Percentiles rank a stretch among this genome's conserved stretches.
Conservation (phyloP, 768 basidiomycete species). For the Podaxis rugospora region DNA sequence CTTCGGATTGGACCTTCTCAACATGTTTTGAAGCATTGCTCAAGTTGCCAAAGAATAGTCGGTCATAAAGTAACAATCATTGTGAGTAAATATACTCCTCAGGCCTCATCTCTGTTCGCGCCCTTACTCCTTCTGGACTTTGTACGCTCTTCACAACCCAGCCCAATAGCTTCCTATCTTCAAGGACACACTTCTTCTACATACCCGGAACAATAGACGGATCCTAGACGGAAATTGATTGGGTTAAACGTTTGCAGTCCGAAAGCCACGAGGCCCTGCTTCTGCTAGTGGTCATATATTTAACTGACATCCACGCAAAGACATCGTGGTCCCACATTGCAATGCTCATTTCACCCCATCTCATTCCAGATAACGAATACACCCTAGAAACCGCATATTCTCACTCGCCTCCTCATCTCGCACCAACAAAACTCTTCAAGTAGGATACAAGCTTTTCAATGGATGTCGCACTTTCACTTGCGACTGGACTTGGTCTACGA, state of each 20-base stretch:
- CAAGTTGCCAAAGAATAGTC: background rate
- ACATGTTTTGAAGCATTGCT: background rate
- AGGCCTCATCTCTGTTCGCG: background rate
- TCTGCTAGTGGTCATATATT: background rate
- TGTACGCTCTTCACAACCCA: background rate
- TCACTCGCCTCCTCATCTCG: background rate
- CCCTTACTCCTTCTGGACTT: background rate
- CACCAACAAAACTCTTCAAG: background rate
- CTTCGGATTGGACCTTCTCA: background rate
- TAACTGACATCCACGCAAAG: constrained; percentile 1
- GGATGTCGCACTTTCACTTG: constrained; percentile 37
- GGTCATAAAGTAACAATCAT: background rate
- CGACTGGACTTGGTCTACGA: constrained; percentile 39
- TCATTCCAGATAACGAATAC: constrained; percentile 6
- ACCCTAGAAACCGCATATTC: background rate
- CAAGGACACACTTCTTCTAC: background rate
- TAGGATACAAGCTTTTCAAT: constrained; percentile 19
- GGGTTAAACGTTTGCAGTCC: background rate
- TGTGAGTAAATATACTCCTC: background rate
- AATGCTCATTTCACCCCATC: constrained; percentile 5
- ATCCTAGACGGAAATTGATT: background rate
- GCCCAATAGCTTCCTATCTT: background rate
- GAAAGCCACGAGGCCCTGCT: constrained; percentile 8
- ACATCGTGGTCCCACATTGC: constrained; percentile 4
- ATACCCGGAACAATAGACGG: background rate